Conservation (phyloP, 495 filamentous ascomycete species). For the Podospora australis region DNA sequence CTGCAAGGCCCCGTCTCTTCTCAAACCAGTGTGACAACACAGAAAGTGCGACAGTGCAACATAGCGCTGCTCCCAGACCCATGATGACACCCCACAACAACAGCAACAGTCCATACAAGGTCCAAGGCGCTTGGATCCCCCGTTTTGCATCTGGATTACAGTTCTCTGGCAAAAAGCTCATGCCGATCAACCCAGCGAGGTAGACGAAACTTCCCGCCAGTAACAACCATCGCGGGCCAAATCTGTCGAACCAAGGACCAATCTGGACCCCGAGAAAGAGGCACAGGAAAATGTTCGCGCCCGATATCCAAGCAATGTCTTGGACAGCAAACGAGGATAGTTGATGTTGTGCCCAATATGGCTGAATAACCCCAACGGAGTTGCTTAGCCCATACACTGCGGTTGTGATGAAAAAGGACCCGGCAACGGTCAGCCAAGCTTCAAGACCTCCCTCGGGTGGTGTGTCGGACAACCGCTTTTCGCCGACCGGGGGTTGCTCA, state of each 20-base stretch:
- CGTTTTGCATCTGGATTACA: not conserved
- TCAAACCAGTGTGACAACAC: constrained; percentile 43
- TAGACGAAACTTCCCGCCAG: constrained; percentile 5
- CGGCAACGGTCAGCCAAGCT: constrained; percentile 32
- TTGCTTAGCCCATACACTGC: constrained; percentile 34
- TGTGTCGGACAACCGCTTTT: not conserved
- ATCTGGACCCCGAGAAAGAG: constrained; percentile 46
- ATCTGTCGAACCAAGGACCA: constrained; percentile 50
- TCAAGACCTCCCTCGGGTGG: constrained; percentile 34
- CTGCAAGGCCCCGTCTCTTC: constrained; percentile 38
- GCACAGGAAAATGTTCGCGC: constrained; percentile 43
- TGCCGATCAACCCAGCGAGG: not conserved
- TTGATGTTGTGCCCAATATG: constrained; percentile 33
- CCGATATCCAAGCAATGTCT: constrained; percentile 31
- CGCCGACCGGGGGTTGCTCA: not conserved
- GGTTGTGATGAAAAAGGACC: constrained; percentile 26
- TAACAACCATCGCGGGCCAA: constrained; percentile 24
- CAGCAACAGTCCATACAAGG: constrained; percentile 6
- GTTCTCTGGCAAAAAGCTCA: constrained; percentile 2
- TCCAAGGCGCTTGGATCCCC: not conserved
- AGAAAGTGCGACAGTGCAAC: constrained; percentile 7
- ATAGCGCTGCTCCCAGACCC: constrained; percentile 7
- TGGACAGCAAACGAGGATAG: constrained; percentile 16
- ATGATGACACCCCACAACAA: constrained; percentile 6
- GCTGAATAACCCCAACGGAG: constrained; percentile 41